Conservation (phyloP, 768 basidiomycete species). For the Boletus huronensis region DNA sequence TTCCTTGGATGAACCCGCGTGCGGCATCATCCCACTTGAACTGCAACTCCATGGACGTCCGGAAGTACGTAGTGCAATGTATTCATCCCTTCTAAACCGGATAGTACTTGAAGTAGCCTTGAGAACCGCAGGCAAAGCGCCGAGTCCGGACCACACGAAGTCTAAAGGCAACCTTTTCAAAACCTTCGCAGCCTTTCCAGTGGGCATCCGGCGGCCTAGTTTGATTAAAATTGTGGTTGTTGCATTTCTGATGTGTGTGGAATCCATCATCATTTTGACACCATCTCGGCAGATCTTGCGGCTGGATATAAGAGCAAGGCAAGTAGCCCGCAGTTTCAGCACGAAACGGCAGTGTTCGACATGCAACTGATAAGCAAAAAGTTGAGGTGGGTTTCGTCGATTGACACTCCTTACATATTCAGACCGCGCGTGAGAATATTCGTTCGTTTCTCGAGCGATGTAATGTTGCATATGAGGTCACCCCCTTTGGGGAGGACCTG, state of each 20-base stretch:
- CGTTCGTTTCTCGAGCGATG: neutral
- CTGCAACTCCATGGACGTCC: neutral
- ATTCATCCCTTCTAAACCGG: neutral
- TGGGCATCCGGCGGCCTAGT: neutral
- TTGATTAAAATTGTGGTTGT: neutral
- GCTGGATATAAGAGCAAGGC: conserved; percentile 8
- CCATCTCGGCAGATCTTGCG: neutral
- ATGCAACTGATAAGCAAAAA: conserved; percentile 8
- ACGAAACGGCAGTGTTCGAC: neutral
- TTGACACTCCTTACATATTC: neutral
- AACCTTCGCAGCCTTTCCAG: neutral
- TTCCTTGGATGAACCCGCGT: neutral
- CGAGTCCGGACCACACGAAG: neutral
- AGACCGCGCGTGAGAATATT: neutral
- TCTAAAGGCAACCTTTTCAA: neutral
- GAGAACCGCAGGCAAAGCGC: neutral
- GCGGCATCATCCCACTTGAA: no score
- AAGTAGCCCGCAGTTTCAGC: neutral
- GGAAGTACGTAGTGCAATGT: neutral
- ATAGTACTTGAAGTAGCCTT: neutral
- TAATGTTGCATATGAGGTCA: neutral
- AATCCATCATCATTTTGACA: neutral
- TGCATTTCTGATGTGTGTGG: neutral
- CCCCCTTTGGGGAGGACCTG: conserved; percentile 11
- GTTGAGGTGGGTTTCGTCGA: neutral